These are phyloP conservation scores for Fraxinus sp. DNA, from an alignment of 305 asterid species.

Conservation along the genomic window DNA sequence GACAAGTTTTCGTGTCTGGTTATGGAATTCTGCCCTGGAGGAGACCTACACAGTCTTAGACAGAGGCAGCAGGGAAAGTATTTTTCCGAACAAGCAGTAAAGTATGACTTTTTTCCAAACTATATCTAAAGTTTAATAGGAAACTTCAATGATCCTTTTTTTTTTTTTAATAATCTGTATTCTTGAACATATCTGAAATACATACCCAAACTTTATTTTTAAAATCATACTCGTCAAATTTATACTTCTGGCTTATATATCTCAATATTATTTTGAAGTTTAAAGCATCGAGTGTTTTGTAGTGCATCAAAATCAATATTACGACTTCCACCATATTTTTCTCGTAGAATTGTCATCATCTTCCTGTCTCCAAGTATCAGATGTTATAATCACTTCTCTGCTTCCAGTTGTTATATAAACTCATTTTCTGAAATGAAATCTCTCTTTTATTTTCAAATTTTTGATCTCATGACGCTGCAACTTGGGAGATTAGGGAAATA, in stretches of 20 bases:
- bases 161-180: not conserved
- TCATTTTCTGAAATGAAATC: not conserved
- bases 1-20: constrained; percentile 53
- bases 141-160: not conserved
- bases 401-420: not conserved
- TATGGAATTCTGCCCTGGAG: constrained; percentile 64
- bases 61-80: constrained; percentile 56
- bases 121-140: not conserved
- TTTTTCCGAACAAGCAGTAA: constrained; percentile 56
- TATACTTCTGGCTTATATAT: not conserved
- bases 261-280: not conserved
- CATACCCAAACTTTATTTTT: not conserved
- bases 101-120: constrained; percentile 32
- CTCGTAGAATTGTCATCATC: not conserved
- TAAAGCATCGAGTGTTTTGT: not conserved
- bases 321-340: not conserved
- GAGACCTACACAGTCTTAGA: constrained; percentile 48
- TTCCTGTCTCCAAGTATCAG: not conserved
- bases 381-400: not conserved
- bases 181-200: not conserved
- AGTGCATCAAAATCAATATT: not conserved
- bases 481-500: not conserved
- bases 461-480: not conserved
- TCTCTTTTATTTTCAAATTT: not conserved
- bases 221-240: not conserved